phyloP scores from a whole-genome alignment of 768 basidiomycete genomes.

The Postia placenta region DNA sequence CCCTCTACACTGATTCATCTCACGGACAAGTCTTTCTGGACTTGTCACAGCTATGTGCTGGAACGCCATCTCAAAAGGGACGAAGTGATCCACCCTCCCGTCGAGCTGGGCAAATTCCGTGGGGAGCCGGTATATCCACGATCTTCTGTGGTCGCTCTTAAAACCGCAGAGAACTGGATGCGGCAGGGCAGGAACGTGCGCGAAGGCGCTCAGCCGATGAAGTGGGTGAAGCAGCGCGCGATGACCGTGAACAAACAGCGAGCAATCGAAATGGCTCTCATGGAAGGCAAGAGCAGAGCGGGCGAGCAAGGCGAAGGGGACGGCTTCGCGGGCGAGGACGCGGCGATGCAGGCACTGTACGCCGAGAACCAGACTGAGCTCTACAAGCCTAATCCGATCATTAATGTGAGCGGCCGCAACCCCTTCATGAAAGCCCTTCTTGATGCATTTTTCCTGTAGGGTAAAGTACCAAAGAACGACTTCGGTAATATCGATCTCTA shows the following conservation, averaged over 20 bases:
- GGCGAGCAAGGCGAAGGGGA: constrained; percentile 21
- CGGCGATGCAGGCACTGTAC: constrained; percentile 84
- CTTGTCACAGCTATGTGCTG: constrained; percentile 62
- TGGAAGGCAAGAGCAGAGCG: constrained; percentile 28
- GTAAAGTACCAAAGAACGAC: constrained; percentile 88
- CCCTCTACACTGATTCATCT: background rate
- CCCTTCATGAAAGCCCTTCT: background rate
- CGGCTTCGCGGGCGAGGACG: constrained; percentile 33
- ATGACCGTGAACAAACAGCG: constrained; percentile 74
- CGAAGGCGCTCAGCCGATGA: constrained; percentile 77
- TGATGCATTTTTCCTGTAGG: too few species aligned
- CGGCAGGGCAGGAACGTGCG: constrained; percentile 66
- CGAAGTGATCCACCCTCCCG: constrained; percentile 75
- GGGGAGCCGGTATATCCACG: constrained; percentile 91
- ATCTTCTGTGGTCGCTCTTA: constrained; percentile 75
- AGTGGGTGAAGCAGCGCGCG: constrained; percentile 81
- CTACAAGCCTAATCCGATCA: constrained; percentile 73
- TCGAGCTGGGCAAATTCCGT: constrained; percentile 86
- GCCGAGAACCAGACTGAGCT: constrained; percentile 77
- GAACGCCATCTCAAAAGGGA: constrained; percentile 83
- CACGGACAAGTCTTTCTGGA: background rate
- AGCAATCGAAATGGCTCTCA: constrained; percentile 56
- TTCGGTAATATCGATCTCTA: constrained; percentile 98
- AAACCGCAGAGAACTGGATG: constrained; percentile 95
- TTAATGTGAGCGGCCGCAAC: constrained; percentile 61